A percentile compares a stretch with the other conserved stretches of the same genome.
Evolutionary conservation across 495 filamentous ascomycete genomes (phyloP).

Genomic region (Xylaria acuta): DNA sequence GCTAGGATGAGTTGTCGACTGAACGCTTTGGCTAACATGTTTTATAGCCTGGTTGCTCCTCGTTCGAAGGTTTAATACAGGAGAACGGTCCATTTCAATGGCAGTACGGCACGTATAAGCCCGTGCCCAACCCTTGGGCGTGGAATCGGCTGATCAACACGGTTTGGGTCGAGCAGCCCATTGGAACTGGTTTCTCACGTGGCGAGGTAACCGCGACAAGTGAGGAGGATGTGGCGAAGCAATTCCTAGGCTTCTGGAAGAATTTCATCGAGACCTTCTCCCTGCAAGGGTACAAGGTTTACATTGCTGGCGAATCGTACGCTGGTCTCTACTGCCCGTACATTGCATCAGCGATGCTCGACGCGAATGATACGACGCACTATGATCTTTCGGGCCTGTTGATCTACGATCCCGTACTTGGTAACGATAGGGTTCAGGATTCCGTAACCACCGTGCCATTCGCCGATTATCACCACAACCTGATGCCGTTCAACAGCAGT

Average conservation of each 20-base stretch:
- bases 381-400: slow-evolving; percentile 72
- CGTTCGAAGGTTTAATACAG: slow-evolving; percentile 69
- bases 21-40: slow-evolving; percentile 3
- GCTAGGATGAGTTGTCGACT: background rate
- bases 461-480: slow-evolving; percentile 66
- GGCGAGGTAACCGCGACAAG: slow-evolving; percentile 67
- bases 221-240: slow-evolving; percentile 68
- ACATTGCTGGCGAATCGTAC: slow-evolving; percentile 74
- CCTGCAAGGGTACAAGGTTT: slow-evolving; percentile 69
- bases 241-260: slow-evolving; percentile 77
- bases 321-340: slow-evolving; percentile 83
- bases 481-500: slow-evolving; percentile 72
- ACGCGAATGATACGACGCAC: slow-evolving; percentile 68
- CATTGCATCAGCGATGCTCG: slow-evolving; percentile 78
- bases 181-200: slow-evolving; percentile 76
- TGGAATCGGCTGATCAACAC: slow-evolving; percentile 74
- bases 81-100: slow-evolving; percentile 71
- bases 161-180: slow-evolving; percentile 76
- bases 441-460: slow-evolving; percentile 67
- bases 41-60: slow-evolving; percentile 64
- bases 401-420: slow-evolving; percentile 75
- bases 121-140: slow-evolving; percentile 66
- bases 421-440: slow-evolving; percentile 58
- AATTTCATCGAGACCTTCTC: slow-evolving; percentile 73
- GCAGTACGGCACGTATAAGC: slow-evolving; percentile 64